Conservation (phyloP, 164 flowering plant genomes). For the Sextonia rubra region DNA sequence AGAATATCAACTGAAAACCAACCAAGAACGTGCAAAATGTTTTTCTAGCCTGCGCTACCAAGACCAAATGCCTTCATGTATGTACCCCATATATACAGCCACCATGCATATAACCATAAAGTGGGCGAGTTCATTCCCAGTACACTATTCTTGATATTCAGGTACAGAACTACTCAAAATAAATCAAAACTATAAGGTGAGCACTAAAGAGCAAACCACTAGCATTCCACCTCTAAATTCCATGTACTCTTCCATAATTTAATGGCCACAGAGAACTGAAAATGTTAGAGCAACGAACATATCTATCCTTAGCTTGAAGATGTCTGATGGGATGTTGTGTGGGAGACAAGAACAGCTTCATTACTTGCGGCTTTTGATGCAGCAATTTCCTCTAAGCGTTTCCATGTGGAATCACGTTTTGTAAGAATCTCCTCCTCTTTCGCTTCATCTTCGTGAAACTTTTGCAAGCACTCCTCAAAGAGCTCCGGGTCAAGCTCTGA, state of each 20-base stretch:
- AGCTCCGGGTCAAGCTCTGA: constrained; percentile 63
- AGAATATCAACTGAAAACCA: constrained; percentile 12
- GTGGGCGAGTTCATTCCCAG: constrained; percentile 14
- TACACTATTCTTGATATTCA: constrained; percentile 14
- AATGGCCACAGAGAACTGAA: constrained; percentile 10
- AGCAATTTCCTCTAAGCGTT: constrained; percentile 65
- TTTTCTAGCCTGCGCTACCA: neutral
- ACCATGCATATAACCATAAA: constrained; percentile 7
- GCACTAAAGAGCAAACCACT: constrained; percentile 6
- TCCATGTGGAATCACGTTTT: constrained; percentile 61
- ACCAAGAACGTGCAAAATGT: neutral
- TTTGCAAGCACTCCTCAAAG: constrained; percentile 56
- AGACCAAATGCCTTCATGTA: constrained; percentile 6
- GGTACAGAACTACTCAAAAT: constrained; percentile 20
- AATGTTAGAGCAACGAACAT: constrained; percentile 5
- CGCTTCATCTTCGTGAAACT: constrained; percentile 60
- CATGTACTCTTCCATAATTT: neutral
- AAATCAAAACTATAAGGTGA: constrained; percentile 14
- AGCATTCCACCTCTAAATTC: constrained; percentile 6
- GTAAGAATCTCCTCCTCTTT: constrained; percentile 34
- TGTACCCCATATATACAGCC: constrained; percentile 24
- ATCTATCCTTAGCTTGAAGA: constrained; percentile 18
- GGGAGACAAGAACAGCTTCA: constrained; percentile 45
- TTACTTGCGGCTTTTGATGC: constrained; percentile 43
- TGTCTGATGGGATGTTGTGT: constrained; percentile 1